Percentiles rank a stretch among this genome's conserved stretches.
Conservation (phyloP, 805 yeast genomes). For the Saccharomyces mikatae region DNA sequence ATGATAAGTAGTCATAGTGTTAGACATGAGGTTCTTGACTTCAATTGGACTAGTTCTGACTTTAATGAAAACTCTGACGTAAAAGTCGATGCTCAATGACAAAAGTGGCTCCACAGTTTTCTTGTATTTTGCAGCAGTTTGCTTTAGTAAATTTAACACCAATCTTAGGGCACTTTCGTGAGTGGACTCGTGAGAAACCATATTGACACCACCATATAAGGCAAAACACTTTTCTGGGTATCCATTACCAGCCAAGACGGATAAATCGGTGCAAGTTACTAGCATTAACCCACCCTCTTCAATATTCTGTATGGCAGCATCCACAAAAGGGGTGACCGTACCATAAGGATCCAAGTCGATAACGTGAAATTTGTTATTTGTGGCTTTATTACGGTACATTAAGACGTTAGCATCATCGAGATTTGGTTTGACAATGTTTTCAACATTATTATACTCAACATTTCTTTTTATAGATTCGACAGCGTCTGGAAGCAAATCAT, state of each 20-base stretch:
- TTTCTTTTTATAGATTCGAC: constrained; percentile 72
- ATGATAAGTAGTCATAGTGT: constrained; percentile 68
- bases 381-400: constrained; percentile 48
- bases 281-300: constrained; percentile 76
- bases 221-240: constrained; percentile 97
- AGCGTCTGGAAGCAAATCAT: constrained; percentile 81
- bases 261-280: constrained; percentile 94
- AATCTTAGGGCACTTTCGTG: constrained; percentile 91
- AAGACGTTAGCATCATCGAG: constrained; percentile 86
- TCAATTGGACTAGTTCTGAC: constrained; percentile 70
- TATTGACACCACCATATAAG: constrained; percentile 84
- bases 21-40: constrained; percentile 72
- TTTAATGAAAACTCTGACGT: constrained; percentile 76
- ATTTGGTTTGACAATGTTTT: constrained; percentile 51
- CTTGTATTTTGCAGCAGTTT: constrained; percentile 84
- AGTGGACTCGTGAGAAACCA: constrained; percentile 69
- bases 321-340: constrained; percentile 91
- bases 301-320: constrained; percentile 80
- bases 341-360: constrained; percentile 97
- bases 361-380: constrained; percentile 56
- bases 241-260: constrained; percentile 90
- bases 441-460: constrained; percentile 56
- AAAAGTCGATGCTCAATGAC: constrained; percentile 83
- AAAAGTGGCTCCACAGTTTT: constrained; percentile 80
- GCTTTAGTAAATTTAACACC: constrained; percentile 65